Conservation (phyloP, 106 monocot species). For the Narthecium ossifragum region DNA sequence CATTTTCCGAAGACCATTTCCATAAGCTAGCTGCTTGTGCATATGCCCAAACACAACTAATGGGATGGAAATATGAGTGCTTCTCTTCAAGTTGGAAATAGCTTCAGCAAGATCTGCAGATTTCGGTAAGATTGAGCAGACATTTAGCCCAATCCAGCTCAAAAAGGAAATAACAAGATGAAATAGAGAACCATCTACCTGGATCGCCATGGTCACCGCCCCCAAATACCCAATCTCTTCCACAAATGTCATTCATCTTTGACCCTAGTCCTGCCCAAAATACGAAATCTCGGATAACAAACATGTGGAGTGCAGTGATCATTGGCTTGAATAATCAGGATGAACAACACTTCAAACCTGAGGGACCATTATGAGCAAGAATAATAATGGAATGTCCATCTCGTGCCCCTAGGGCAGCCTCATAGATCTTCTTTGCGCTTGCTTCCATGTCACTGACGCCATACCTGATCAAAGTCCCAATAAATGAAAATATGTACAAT, state of each 20-base stretch:
- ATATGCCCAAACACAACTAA: slow-evolving; percentile 95
- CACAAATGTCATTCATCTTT: slow-evolving; percentile 63
- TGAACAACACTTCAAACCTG: slow-evolving; percentile 32
- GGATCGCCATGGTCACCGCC: slow-evolving; percentile 95
- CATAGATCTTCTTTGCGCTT: slow-evolving; percentile 71
- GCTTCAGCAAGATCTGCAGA: slow-evolving; percentile 80
- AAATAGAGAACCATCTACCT: slow-evolving; percentile 42
- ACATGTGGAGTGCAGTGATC: neutral
- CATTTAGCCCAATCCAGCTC: no score
- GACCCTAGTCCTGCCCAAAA: slow-evolving; percentile 62
- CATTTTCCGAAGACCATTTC: slow-evolving; percentile 69
- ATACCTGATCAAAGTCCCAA: no score
- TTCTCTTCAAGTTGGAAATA: slow-evolving; percentile 44
- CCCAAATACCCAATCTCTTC: slow-evolving; percentile 71
- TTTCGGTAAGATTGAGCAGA: neutral
- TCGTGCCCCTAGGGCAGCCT: slow-evolving; percentile 48
- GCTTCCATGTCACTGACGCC: slow-evolving; percentile 74
- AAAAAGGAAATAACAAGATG: no score
- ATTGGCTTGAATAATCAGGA: no score
- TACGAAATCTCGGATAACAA: neutral
- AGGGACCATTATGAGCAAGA: slow-evolving; percentile 90
- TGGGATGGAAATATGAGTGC: slow-evolving; percentile 34
- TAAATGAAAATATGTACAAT: no score
- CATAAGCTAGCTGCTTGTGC: slow-evolving; percentile 67
- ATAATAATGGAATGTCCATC: slow-evolving; percentile 53